Evolutionary conservation across 73 alveolate genomes (phyloP), one percentile per base, ranked within the genome.

Genomic region (Paramecium octaurelia): DNA sequence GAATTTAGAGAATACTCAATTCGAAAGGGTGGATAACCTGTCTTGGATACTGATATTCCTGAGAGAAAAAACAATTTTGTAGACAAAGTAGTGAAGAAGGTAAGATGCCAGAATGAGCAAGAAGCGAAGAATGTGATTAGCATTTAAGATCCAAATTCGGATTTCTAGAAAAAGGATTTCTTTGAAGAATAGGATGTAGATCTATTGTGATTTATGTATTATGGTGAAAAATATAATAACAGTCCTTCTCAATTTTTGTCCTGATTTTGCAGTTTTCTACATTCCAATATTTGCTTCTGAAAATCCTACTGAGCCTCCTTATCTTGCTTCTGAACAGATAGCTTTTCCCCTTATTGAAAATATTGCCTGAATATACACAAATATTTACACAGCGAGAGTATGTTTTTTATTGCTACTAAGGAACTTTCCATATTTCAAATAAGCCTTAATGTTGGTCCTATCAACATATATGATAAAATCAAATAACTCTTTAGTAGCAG

Each of bases 71-170:
- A 20, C 6, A 34, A 31, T 64, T 64, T 64, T 64, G 20, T 1
- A 64, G 84, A 64, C 12, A 64, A 64, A 64, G 31, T 64, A 12
- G 50, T 31, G 20, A 64, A 64, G 12, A 64, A 64, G 12, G 84
- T 64, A 7, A 64, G 29, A 64, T 27, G 46, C 6, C 29, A 64
- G 21, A 64, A 64, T 23, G 84, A 64, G 2, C 4, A 64, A 64
- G 50, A 64, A 27, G 20, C 3, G 2, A 11, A 64, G 12, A 64
- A 64, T 27, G 84, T 2, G 1, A 27, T 64, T 1, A 64, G 29
- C 12, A 64, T 64, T 64, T 64, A 64, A 42, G 84, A 64, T 64
- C 84, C 84, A 5, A 64, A 64, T 27, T 64, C 84, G 27, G 84
- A 64, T 7, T 64, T 64, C 12, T 14, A 27, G 29, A 64, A 64